Evolutionary conservation across 2,329 filamentous ascomycete genomes (phyloP).

Genomic region (Zasmidium cellare): DNA sequence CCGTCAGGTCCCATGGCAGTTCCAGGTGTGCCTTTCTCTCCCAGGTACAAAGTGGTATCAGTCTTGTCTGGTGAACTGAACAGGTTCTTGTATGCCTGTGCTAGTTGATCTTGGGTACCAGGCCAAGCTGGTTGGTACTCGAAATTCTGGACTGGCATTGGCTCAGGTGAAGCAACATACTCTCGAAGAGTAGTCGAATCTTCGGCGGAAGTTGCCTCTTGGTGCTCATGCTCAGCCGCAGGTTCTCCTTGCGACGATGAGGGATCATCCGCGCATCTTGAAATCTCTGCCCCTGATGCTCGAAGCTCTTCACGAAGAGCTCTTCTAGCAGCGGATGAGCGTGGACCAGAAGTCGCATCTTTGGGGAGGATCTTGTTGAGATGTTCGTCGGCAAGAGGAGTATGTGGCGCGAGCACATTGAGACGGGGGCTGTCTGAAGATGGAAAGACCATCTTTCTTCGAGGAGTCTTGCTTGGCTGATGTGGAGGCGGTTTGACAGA

Average conservation of each 20-base stretch:
- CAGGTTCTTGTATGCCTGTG: constrained; percentile 31
- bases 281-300: constrained; percentile 26
- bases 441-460: constrained; percentile 3
- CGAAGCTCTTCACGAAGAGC: constrained; percentile 27
- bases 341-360: constrained; percentile 2
- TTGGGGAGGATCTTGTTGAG: constrained; percentile 19
- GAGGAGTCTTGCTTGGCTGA: constrained; percentile 4
- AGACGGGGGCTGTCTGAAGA: constrained; percentile 4
- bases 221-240: background rate
- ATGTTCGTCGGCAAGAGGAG: constrained; percentile 21
- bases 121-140: constrained; percentile 18
- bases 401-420: constrained; percentile 6
- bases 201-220: background rate
- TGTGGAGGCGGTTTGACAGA: background rate
- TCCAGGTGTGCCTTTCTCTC: constrained; percentile 23
- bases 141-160: background rate
- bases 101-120: constrained; percentile 31
- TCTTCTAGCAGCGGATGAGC: constrained; percentile 20
- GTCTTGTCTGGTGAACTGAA: constrained; percentile 31
- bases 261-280: constrained; percentile 11
- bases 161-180: background rate
- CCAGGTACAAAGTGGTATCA: constrained; percentile 9
- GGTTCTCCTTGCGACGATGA: constrained; percentile 18
- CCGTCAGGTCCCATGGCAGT: constrained; percentile 35
- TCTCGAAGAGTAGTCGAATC: background rate